Conservation (phyloP, 306 rosid genomes). For the Cicer cuneatum region DNA sequence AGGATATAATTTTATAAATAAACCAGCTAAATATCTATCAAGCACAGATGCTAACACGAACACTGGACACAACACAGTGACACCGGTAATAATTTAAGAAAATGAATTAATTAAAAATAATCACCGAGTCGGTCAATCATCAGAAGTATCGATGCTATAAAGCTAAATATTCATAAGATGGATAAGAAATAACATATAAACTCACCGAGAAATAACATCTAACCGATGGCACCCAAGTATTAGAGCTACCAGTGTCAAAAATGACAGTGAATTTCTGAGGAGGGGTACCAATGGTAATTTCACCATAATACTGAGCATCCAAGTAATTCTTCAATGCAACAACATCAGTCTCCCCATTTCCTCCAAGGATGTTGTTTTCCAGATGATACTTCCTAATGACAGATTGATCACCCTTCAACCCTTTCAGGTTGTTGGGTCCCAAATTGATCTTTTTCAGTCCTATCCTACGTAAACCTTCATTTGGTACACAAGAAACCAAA, state of each 20-base stretch:
- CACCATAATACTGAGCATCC: constrained; percentile 98
- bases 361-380: constrained; percentile 48
- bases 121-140: no score
- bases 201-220: constrained; percentile 84
- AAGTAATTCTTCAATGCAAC: constrained; percentile 76
- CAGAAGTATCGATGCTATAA: no score
- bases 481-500: constrained; percentile 53
- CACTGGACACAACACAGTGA: no score
- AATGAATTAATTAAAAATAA: no score
- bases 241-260: constrained; percentile 97
- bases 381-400: constrained; percentile 52
- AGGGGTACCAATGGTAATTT: constrained; percentile 80
- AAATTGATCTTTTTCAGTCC: constrained; percentile 68
- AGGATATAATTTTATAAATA: neutral
- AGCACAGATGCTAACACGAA: no score
- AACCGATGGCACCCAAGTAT: constrained; percentile 88
- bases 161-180: neutral
- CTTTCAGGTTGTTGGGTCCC: constrained; percentile 51
- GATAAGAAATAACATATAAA: neutral
- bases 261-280: constrained; percentile 85
- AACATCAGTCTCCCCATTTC: constrained; percentile 49
- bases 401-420: constrained; percentile 45
- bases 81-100: no score
- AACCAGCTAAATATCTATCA: neutral
- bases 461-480: constrained; percentile 68